Evolutionary conservation across 257 asterid species (phyloP), one percentile per base, ranked within the genome.

Genomic region (Salvia miltiorrhiza): DNA sequence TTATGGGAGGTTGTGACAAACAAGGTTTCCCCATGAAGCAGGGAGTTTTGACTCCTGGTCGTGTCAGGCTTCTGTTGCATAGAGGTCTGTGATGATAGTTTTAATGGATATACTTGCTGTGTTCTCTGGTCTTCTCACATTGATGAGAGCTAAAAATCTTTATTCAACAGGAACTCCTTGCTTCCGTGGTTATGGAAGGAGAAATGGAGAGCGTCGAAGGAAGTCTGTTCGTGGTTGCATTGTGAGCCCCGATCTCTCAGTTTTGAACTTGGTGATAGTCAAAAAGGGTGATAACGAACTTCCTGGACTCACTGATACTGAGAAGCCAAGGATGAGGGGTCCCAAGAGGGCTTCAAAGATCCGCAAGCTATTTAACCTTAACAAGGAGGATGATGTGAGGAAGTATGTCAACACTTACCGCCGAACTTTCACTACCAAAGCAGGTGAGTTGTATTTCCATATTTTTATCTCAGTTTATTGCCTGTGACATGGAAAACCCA

Each of bases 181-280:
- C 61, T 88, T 88, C 83, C 88, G 96, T 49, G 96, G 96, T 5
- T 44, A 88, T 20, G 96, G 96, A 2, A 77, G 96, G 74, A 77
- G 96, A 32, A 78, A 78, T 14, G 96, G 96, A 9, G 96, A 88
- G 77, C 86, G 96, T 20, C 66, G 96, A 30, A 86, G 96, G 85
- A 88, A 88, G 79, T 86, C 96, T 3, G 96, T 88, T 0, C 93
- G 96, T n/a, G 96, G 96, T 6, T 88, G 96, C 78, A 88, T 88
- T 43, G 96, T 88, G 11, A 88, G 96, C 70, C 96, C 81, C 0
- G 93, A 88, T 44, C 89, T 88, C 5, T 86, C 93, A 0, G 96
- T 88, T 50, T 44, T 88, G 65, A 88, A 88, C 60, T 69, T 88
- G 79, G 96, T 88, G 35, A 88, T 88, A 28, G 93, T 88, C 17